Base-by-base conservation (phyloP, 345 rosid genomes). In the Bruguiera sexangula region DNA sequence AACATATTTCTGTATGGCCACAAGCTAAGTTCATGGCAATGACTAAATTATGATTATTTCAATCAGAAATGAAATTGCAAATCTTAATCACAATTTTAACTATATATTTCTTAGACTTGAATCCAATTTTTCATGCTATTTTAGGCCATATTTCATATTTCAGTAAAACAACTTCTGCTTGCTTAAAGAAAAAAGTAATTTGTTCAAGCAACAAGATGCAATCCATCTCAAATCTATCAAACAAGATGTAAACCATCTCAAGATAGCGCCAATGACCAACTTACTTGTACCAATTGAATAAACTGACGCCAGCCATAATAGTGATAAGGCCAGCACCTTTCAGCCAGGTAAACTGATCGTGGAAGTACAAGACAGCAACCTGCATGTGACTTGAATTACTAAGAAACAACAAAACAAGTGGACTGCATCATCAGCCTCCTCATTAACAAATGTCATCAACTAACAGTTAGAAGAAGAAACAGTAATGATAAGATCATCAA, bases 261-360 rank as follows among this genome's bases (percentile, higher is more conserved):
- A 43, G 57, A 36, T 63, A 21, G 66, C 6, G 51, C 21, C 67
- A 72, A 66, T 16, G 8, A 15, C 56, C 62, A 36, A 89, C 99
- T 92, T 88, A 95, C 99, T 92, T 95, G 96, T 85, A 95, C 98
- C 92, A 92, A 73, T 95, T 95, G 86, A 92, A 95, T 69, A 95
- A 84, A 82, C 97, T 73, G 74, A 95, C 98, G 50, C 98, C 98
- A 65, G 85, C 57, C 91, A 95, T 90, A 53, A 95, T 95, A 32
- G 84, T 85, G 72, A 84, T 29, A 60, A 95, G 98, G 63, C 99
- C 99, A 66, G 75, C 66, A 61, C 97, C 99, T 84, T 92, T 95
- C 65, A 95, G 80, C 99, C 94, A 90, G 21, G 97, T 92, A 78
- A 95, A 95, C 60, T 90, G 84, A 56, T 95, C 99, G 31, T 92